Base-by-base conservation (phyloP, 306 rosid species). In the Prunus davidiana region DNA sequence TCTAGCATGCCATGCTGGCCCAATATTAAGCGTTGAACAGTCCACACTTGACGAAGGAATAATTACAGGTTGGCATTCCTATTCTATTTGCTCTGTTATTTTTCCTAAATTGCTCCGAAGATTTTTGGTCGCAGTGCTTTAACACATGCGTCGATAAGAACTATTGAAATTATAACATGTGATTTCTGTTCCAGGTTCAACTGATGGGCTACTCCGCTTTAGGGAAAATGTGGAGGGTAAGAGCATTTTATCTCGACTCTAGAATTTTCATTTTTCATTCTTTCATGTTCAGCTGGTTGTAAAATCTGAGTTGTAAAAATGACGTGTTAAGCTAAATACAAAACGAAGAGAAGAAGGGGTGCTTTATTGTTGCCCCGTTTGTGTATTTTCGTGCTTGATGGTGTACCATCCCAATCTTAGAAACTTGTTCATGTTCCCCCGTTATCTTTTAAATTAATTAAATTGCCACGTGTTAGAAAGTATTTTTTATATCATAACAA, bases 211-310 rank as follows among this genome's bases (percentile, higher is more conserved):
- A 72, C 86, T 95, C 58, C 92, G 97, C 58, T 95, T 95, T 81
- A 92, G 98, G 98, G 98, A 95, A 86, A 92, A 90, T 74, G 97
- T 90, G 24, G 99, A 95, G 52, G 97, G 99, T 95, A 88, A 74
- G 83, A 63, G 69, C 47, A 78, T 62, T 65, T 22, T 22, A 47
- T 84, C 74, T 84, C 63, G 55, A 65, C 60, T 71, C 19, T 45
- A 25, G 43, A 46, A 30, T 63, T 24, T 25, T 45, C 28, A 12
- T 38, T 78, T 22, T 82, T 79, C 77, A 67, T 69, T 77, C 72
- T 76, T 57, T 25, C 71, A 71, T 41, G 13, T 80, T 63, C 70
- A 60, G 28, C 43, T 67, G 49, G 25, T 24, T 22, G 22, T 22
- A 22, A 22, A 22, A 22, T 22, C 22, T 22, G 22, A 22, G 22